Conservation (phyloP, 2,329 filamentous ascomycete species). For the Blastomyces parvus region DNA sequence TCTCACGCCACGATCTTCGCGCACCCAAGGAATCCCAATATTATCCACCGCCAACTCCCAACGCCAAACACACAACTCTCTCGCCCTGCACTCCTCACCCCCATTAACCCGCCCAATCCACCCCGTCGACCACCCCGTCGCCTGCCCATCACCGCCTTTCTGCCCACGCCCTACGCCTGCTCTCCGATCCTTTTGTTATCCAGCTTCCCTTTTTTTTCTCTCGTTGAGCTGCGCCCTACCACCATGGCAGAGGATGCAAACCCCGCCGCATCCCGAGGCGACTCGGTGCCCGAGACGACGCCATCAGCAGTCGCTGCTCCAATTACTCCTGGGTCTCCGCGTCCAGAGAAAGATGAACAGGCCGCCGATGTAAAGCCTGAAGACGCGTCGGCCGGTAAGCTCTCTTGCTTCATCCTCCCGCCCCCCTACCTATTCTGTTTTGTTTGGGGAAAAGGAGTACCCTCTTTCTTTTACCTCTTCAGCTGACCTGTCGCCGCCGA, state of each 20-base stretch:
- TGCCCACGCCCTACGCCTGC: neutral
- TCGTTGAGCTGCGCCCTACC: neutral
- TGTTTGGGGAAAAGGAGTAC: neutral
- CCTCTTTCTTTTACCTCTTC: neutral
- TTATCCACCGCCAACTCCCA: slow-evolving; percentile 16
- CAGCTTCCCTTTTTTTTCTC: neutral
- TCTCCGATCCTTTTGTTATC: neutral
- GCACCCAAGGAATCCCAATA: slow-evolving; percentile 15
- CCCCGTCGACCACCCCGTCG: neutral
- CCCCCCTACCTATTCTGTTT: neutral
- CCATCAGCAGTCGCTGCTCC: slow-evolving; percentile 19
- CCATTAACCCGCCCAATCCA: neutral
- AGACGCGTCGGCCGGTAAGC: slow-evolving; percentile 25
- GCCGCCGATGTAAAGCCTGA: slow-evolving; percentile 20
- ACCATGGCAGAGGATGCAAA: slow-evolving; percentile 34
- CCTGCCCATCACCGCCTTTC: neutral
- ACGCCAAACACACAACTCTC: slow-evolving; percentile 21
- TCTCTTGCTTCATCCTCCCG: neutral
- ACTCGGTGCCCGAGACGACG: slow-evolving; percentile 26
- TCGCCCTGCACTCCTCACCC: slow-evolving; percentile 18
- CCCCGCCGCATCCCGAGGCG: slow-evolving; percentile 25
- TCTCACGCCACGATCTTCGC: slow-evolving; percentile 21
- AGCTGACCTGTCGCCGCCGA: slow-evolving; percentile 5
- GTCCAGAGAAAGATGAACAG: slow-evolving; percentile 20
- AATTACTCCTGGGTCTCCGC: slow-evolving; percentile 15